phyloP scores from a whole-genome alignment of 768 basidiomycete species.

The Rubroboletus pulcherrimus region DNA sequence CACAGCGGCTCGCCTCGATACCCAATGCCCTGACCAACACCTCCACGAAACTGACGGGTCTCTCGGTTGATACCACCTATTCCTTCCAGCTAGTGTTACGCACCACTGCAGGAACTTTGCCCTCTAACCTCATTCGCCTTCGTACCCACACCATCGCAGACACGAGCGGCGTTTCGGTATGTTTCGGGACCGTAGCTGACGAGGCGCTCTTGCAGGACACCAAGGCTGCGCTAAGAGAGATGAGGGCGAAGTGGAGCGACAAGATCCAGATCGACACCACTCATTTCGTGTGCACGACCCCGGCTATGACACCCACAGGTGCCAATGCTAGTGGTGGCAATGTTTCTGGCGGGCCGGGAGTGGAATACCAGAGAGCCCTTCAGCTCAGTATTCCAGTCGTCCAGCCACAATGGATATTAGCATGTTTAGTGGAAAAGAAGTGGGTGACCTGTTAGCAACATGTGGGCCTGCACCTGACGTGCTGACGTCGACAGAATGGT shows the following conservation, averaged over 20 bases:
- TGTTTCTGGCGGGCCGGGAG: slow-evolving; percentile 59
- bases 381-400: slow-evolving; percentile 94
- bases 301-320: slow-evolving; percentile 61
- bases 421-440: slow-evolving; percentile 84
- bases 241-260: slow-evolving; percentile 88
- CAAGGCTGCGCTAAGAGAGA: slow-evolving; percentile 74
- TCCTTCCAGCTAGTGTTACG: slow-evolving; percentile 91
- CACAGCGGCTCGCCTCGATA: slow-evolving; percentile 81
- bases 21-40: slow-evolving; percentile 80
- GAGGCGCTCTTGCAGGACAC: slow-evolving; percentile 71
- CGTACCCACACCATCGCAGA: slow-evolving; percentile 93
- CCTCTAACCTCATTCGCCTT: slow-evolving; percentile 78
- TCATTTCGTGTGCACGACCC: slow-evolving; percentile 95
- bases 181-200: slow-evolving; percentile 90
- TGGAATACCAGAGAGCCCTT: slow-evolving; percentile 92
- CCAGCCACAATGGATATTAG: slow-evolving; percentile 91
- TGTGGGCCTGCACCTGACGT: neutral
- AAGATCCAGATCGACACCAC: slow-evolving; percentile 97
- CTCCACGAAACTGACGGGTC: slow-evolving; percentile 81
- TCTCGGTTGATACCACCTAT: slow-evolving; percentile 81
- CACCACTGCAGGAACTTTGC: slow-evolving; percentile 88
- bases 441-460: slow-evolving; percentile 34
- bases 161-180: slow-evolving; percentile 91
- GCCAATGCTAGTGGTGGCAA: slow-evolving; percentile 52
- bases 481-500: slow-evolving; percentile 61